Base-by-base conservation (phyloP, 805 yeast genomes). In the Barnettozyma vustinii region DNA sequence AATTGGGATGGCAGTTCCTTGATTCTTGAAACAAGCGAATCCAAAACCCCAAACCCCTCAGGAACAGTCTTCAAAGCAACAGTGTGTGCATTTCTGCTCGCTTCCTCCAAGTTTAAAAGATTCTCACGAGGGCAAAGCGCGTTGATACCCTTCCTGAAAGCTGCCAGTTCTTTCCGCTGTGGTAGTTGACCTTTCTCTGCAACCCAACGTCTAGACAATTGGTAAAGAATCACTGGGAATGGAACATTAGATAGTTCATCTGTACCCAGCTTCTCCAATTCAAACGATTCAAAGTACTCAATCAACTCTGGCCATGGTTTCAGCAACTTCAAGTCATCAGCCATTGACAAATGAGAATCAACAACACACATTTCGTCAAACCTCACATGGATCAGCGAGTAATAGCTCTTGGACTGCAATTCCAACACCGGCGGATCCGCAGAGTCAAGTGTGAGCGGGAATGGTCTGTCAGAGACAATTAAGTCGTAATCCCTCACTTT, bases 281-380 rank as follows among this genome's bases (percentile, higher is more conserved):
- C 79, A 42, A 81, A 68, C 1, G 77, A 63, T 44, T 79, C 76
- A 15, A 77, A 71, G 54, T 73, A 80, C 0, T 64, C 67, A 35
- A 65, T 63, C 8, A 90, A 65, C 55, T 86, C 89, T 1, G 72
- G 66, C 96, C 97, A 92, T 1, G 94, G 87, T 5, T 61, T 48
- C 51, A 80, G 83, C 2, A 90, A 64, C 45, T 96, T 68, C 50
- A 90, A 65, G 57, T 88, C 96, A 23, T 74, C 79, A 2, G 82
- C 59, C 9, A 76, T 69, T 32, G 71, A 81, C 0, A 83, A 80
- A 62, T 89, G 96, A 0, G 96, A 79, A 51, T 91, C 91, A 15
- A 88, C 67, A 2, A 87, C 77, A 30, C 48, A 40, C n/a, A 48
- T 19, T 13, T 48, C 51, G 8, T 36, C 21, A 35, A 26, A 44